Percentiles rank a stretch among this genome's conserved stretches.
Conservation (phyloP, 305 asterid genomes). For the Fraxinus latifolia region DNA sequence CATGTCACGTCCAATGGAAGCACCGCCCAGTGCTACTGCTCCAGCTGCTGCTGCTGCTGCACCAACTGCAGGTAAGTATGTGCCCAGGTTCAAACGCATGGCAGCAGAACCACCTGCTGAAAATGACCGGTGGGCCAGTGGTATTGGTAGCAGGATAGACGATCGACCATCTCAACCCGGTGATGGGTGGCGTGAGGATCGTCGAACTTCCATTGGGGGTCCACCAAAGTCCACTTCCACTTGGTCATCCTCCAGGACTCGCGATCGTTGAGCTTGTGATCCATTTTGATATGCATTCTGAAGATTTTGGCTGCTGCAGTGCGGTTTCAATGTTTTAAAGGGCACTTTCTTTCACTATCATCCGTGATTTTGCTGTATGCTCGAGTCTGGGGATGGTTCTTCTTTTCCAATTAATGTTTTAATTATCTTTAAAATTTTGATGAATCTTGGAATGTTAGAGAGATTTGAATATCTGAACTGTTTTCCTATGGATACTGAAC, state of each 20-base stretch:
- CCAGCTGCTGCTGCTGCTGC: conserved; percentile 34
- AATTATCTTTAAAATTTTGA: background rate
- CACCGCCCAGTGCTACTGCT: conserved; percentile 29
- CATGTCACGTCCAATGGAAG: conserved; percentile 36
- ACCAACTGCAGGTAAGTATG: conserved; percentile 50
- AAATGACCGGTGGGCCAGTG: conserved; percentile 58
- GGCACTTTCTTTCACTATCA: background rate
- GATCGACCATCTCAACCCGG: conserved; percentile 37
- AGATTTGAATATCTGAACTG: background rate
- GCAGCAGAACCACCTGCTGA: conserved; percentile 40
- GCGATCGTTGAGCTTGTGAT: background rate
- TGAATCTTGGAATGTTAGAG: background rate
- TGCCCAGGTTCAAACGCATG: conserved; percentile 51
- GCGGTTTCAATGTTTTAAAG: background rate
- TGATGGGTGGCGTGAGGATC: conserved; percentile 58
- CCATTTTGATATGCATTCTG: background rate
- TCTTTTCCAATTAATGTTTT: background rate
- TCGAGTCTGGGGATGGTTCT: background rate
- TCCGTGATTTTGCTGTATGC: background rate
- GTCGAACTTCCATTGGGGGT: conserved; percentile 31
- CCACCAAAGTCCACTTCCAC: conserved; percentile 39
- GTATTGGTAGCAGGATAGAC: conserved; percentile 43
- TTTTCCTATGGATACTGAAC: background rate
- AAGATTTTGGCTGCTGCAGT: background rate
- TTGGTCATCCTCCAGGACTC: conserved; percentile 39